Evolutionary conservation across 2,329 filamentous ascomycete species (phyloP).

Genomic region (Fusarium tanahbumbuense): DNA sequence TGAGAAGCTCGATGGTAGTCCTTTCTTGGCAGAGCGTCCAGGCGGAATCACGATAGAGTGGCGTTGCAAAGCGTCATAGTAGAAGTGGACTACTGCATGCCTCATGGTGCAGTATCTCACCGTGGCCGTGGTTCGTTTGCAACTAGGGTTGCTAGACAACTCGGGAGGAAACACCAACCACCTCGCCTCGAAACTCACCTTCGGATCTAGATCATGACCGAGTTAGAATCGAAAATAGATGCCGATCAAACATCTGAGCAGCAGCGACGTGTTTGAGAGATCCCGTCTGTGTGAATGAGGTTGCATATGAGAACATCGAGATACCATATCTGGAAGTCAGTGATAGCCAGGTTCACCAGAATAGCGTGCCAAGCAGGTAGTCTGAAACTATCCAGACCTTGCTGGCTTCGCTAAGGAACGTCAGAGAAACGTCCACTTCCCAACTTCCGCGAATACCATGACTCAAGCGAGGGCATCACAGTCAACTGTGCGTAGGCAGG

Average conservation of each 20-base stretch:
- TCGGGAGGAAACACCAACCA: neutral
- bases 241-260: conserved; percentile 36
- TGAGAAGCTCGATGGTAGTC: conserved; percentile 11
- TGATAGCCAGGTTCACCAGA: conserved; percentile 10
- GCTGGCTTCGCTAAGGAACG: conserved; percentile 19
- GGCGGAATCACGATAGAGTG: conserved; percentile 24
- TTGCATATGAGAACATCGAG: conserved; percentile 20
- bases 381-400: conserved; percentile 33
- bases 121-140: neutral
- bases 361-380: conserved; percentile 33
- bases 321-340: conserved; percentile 18
- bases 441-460: conserved; percentile 27
- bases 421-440: conserved; percentile 14
- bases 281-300: conserved; percentile 27
- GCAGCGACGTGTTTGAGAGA: conserved; percentile 27
- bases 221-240: conserved; percentile 10
- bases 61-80: conserved; percentile 12
- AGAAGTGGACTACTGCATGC: conserved; percentile 10
- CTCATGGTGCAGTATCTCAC: conserved; percentile 1
- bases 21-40: conserved; percentile 6
- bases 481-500: conserved; percentile 15
- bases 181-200: conserved; percentile 3
- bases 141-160: neutral
- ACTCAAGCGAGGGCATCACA: conserved; percentile 37
- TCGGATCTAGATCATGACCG: conserved; percentile 25